Evolutionary conservation across 78 protist species (phyloP), one percentile per base, ranked within the genome.

Genomic region (Chrysochromulina parva): DNA sequence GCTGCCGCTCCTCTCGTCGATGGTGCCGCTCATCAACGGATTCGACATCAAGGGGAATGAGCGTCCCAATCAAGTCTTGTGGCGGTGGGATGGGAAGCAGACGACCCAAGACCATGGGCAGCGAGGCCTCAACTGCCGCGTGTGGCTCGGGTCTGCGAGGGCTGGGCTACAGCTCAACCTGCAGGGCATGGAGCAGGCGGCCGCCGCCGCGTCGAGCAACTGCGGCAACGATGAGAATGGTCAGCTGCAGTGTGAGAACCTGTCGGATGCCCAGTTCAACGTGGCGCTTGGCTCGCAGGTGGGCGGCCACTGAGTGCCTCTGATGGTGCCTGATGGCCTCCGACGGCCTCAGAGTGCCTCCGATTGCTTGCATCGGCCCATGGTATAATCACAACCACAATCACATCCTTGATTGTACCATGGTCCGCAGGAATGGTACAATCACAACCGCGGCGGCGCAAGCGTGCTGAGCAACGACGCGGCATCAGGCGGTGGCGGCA

Each of bases 191-290:
- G 82, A 48, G 55, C 28, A 28, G 52, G 1, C 82, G 3, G 28
- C 3, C 55, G 57, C 11, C 38, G 55, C 82, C 13, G 55, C 57
- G 14, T 11, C 57, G 22, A 48, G 28, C 82, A 17, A 13, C 28
- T 74, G 82, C 82, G 82, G 58, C 52, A 74, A 74, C 82, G 82
- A 74, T 22, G 82, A 74, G 55, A 48, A 48, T 16, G 82, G 82
- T 57, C 38, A 17, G 58, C 82, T 74, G 57, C 82, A 48, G 55
- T 74, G 82, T 57, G 11, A 6, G 38, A n/a, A 74, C 55, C 82
- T 74, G n/a, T 38, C 55, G 11, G 55, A 48, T 57, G 82, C 82
- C 19, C 82, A 74, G 55, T 74, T 17, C 82, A 74, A 74, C 82
- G 55, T 74, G 26, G 82, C 82, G 55, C 55, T 74, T 4, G 82